phyloP scores from a whole-genome alignment of 2,329 filamentous ascomycete genomes.

The Epicoccum sorghinum region DNA sequence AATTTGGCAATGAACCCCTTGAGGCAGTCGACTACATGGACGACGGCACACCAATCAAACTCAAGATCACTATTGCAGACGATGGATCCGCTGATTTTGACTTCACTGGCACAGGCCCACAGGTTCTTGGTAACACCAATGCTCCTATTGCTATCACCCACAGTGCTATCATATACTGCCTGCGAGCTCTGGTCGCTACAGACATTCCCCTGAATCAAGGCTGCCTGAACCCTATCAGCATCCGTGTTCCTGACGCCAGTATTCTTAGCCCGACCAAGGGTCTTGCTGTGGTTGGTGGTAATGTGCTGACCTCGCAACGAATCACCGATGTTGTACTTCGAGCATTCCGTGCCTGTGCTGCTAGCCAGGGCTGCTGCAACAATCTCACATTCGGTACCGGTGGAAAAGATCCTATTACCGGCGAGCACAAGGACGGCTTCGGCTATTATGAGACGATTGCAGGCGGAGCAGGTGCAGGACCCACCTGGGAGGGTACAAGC shows the following conservation, averaged over 20 bases:
- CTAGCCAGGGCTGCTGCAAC: conserved; percentile 9
- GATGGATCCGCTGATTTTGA: conserved; percentile 23
- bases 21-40: conserved; percentile 44
- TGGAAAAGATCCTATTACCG: conserved; percentile 4
- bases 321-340: conserved; percentile 5
- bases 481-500: conserved; percentile 8
- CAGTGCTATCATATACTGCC: conserved; percentile 58
- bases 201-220: conserved; percentile 53
- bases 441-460: conserved; percentile 10
- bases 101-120: conserved; percentile 22
- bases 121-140: conserved; percentile 48
- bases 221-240: conserved; percentile 45
- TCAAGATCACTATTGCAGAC: conserved; percentile 7
- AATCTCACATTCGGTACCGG: conserved; percentile 9
- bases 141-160: conserved; percentile 56
- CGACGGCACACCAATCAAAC: conserved; percentile 45
- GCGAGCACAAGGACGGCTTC: conserved; percentile 6
- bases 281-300: conserved; percentile 4
- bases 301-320: conserved; percentile 8
- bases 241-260: conserved; percentile 40
- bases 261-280: conserved; percentile 38
- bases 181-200: conserved; percentile 39
- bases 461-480: conserved; percentile 5
- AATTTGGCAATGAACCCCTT: conserved; percentile 14
- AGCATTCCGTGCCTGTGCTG: conserved; percentile 7